These are phyloP conservation scores for Malus hybrid DNA, from an alignment of 331 rosid species.

Conservation along the genomic window DNA sequence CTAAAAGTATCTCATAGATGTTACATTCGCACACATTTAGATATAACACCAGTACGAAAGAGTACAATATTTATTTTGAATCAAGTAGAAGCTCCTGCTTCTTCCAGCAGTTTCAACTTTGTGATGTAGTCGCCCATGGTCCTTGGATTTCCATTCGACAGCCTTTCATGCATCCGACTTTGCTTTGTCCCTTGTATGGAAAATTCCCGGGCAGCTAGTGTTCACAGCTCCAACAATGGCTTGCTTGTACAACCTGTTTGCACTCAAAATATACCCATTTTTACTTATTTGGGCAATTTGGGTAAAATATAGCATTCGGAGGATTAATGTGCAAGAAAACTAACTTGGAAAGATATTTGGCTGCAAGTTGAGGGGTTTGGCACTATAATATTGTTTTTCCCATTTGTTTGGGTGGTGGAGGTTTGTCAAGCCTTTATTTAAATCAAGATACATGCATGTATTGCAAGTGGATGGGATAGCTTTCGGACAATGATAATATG, in stretches of 20 bases:
- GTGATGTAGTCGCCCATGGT: conserved; percentile 79
- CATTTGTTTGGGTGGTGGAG: too few relatives aligned
- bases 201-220: conserved; percentile 89
- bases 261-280: too few relatives aligned
- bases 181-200: conserved; percentile 76
- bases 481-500: too few relatives aligned
- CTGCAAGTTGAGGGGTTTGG: too few relatives aligned
- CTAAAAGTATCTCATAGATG: background rate
- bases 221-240: conserved; percentile 76
- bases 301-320: too few relatives aligned
- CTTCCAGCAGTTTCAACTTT: conserved; percentile 92
- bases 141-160: conserved; percentile 91
- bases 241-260: conserved; percentile 62
- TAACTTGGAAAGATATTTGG: too few relatives aligned
- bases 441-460: too few relatives aligned
- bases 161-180: conserved; percentile 99
- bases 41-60: background rate
- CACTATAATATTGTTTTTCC: too few relatives aligned
- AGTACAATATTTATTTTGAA: background rate
- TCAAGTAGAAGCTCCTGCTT: conserved; percentile 44
- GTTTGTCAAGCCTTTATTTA: too few relatives aligned
- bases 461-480: too few relatives aligned
- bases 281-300: too few relatives aligned
- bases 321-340: too few relatives aligned
- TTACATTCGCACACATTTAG: background rate